A percentile compares a stretch with the other conserved stretches of the same genome.
Conservation (phyloP, 2,329 filamentous ascomycete species). For the Fusarium paranaense region DNA sequence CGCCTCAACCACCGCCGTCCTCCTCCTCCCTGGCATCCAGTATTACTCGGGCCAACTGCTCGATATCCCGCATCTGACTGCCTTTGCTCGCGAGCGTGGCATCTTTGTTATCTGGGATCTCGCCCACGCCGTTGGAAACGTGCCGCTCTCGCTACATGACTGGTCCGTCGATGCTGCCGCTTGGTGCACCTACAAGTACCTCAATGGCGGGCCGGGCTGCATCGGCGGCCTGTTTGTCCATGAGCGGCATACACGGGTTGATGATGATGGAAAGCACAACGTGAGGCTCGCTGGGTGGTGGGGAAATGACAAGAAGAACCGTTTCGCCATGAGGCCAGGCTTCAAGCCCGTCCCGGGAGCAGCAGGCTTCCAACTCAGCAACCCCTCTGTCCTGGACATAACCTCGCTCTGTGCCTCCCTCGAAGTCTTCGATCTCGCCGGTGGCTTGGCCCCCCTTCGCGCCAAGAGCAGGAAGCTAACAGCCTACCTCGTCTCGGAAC, state of each 20-base stretch:
- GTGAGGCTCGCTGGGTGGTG: conserved; percentile 83
- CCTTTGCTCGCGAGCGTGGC: conserved; percentile 74
- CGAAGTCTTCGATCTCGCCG: conserved; percentile 64
- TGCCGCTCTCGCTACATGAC: conserved; percentile 78
- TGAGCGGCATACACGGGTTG: conserved; percentile 71
- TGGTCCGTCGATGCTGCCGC: conserved; percentile 89
- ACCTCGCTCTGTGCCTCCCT: conserved; percentile 78
- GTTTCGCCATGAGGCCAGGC: conserved; percentile 82
- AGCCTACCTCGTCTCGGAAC: conserved; percentile 75
- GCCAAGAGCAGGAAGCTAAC: conserved; percentile 70
- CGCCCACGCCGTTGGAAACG: conserved; percentile 84
- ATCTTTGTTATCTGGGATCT: conserved; percentile 85
- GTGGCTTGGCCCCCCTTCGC: conserved; percentile 70
- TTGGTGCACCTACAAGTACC: conserved; percentile 92
- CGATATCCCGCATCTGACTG: conserved; percentile 80
- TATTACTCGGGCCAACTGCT: conserved; percentile 89
- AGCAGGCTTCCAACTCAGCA: conserved; percentile 81
- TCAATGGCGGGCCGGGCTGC: conserved; percentile 82
- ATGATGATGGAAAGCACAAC: conserved; percentile 59
- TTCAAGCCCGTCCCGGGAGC: conserved; percentile 82
- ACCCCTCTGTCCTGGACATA: conserved; percentile 78
- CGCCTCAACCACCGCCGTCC: conserved; percentile 74
- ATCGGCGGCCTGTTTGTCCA: conserved; percentile 85
- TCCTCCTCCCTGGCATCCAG: conserved; percentile 85
- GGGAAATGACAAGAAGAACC: conserved; percentile 76